These are phyloP conservation scores for Naematelia encephala DNA, from an alignment of 768 basidiomycete genomes.

Conservation along the genomic window DNA sequence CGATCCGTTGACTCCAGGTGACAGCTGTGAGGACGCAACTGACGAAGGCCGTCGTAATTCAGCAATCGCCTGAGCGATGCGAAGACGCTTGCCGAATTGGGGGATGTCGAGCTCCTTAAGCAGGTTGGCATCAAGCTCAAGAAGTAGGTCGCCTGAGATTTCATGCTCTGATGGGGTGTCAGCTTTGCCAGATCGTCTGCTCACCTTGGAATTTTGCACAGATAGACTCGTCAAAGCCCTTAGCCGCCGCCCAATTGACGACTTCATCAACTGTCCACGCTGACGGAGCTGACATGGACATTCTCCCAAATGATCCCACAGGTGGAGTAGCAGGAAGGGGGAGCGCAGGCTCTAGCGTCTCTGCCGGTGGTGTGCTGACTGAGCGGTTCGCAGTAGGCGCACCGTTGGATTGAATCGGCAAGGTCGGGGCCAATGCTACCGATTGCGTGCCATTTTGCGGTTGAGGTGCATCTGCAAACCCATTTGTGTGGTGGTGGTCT, in stretches of 20 bases:
- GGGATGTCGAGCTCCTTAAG: slow-evolving; percentile 94
- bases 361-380: neutral
- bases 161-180: slow-evolving; percentile 79
- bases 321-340: slow-evolving; percentile 23
- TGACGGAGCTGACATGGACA: slow-evolving; percentile 50
- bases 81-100: slow-evolving; percentile 90
- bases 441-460: neutral
- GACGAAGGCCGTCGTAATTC: slow-evolving; percentile 74
- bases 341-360: slow-evolving; percentile 24
- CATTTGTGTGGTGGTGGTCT: slow-evolving; percentile 51
- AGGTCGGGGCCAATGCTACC: neutral
- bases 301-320: slow-evolving; percentile 1
- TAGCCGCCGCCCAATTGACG: slow-evolving; percentile 75
- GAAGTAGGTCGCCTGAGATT: slow-evolving; percentile 92
- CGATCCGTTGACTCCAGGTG: slow-evolving; percentile 12
- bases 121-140: slow-evolving; percentile 85
- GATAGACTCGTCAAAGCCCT: slow-evolving; percentile 79
- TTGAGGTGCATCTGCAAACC: neutral
- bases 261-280: slow-evolving; percentile 85
- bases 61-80: slow-evolving; percentile 85
- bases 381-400: neutral
- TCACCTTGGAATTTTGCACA: slow-evolving; percentile 81
- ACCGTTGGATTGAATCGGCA: neutral
- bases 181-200: slow-evolving; percentile 40
- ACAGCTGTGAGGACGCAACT: slow-evolving; percentile 52